Percentiles rank a stretch among this genome's conserved stretches.
Conservation (phyloP, 495 filamentous ascomycete genomes). For the Talaromyces proteolyticus region DNA sequence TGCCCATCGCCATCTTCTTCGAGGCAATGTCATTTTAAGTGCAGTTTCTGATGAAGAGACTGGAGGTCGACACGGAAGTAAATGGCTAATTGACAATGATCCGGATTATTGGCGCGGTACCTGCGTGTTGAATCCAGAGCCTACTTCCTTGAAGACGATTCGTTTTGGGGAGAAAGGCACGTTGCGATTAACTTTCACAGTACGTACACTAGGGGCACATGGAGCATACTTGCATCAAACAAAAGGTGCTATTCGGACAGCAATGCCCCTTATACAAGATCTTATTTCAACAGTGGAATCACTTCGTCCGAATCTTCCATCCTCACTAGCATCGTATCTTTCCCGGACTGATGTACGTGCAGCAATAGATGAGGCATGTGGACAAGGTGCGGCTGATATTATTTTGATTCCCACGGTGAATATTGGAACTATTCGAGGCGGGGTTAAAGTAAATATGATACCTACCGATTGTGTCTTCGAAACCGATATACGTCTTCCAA, state of each 20-base stretch:
- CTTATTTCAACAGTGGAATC: background rate
- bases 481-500: background rate
- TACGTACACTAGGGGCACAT: background rate
- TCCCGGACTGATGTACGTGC: background rate
- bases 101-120: background rate
- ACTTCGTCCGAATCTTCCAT: background rate
- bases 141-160: background rate
- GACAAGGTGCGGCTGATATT: background rate
- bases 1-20: background rate
- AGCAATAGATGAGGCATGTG: background rate
- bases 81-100: background rate
- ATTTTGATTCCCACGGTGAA: background rate
- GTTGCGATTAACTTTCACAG: background rate
- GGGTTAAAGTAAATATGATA: conserved; percentile 3
- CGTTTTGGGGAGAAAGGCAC: conserved; percentile 5
- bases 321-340: background rate
- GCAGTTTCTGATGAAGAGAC: conserved; percentile 3
- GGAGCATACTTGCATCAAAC: conserved; percentile 2
- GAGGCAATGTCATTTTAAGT: background rate
- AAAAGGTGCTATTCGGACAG: conserved; percentile 1
- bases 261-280: background rate
- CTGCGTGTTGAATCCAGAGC: conserved; percentile 3
- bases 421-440: background rate
- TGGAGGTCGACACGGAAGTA: background rate
- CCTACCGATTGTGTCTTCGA: background rate